These are phyloP conservation scores for Kwoniella mangroviensis DNA, from an alignment of 768 basidiomycete genomes.

Conservation along the genomic window DNA sequence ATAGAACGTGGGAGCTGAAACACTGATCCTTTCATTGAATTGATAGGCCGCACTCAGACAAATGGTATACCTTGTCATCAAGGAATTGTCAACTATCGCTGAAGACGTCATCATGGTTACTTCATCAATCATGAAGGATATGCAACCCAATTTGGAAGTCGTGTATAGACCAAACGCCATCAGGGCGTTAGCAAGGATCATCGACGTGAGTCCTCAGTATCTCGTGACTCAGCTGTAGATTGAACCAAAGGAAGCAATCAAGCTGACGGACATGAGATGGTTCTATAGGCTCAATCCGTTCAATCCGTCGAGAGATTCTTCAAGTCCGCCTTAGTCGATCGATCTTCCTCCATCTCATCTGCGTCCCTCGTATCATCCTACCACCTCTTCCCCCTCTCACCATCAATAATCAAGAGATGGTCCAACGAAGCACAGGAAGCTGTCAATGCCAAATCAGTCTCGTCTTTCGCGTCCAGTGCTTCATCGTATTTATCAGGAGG, in stretches of 20 bases:
- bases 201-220: constrained; percentile 73
- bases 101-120: constrained; percentile 99
- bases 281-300: constrained; percentile 58
- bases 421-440: constrained; percentile 99
- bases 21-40: background rate
- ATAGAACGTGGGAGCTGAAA: background rate
- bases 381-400: constrained; percentile 89
- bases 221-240: background rate
- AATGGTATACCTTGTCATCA: constrained; percentile 98
- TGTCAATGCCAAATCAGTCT: constrained; percentile 79
- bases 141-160: constrained; percentile 98
- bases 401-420: constrained; percentile 97
- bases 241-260: too few relatives aligned
- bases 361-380: constrained; percentile 96
- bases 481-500: constrained; percentile 47
- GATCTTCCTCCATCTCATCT: constrained; percentile 91
- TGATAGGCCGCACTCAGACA: constrained; percentile 90
- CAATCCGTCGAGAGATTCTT: constrained; percentile 99
- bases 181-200: constrained; percentile 91
- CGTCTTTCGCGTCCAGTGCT: constrained; percentile 67
- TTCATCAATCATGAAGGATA: constrained; percentile 99
- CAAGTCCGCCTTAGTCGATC: constrained; percentile 98
- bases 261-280: background rate
- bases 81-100: constrained; percentile 91
- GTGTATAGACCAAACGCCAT: constrained; percentile 98